Evolutionary conservation across 495 filamentous ascomycete genomes (phyloP).

Genomic region (Lepraria neglecta): DNA sequence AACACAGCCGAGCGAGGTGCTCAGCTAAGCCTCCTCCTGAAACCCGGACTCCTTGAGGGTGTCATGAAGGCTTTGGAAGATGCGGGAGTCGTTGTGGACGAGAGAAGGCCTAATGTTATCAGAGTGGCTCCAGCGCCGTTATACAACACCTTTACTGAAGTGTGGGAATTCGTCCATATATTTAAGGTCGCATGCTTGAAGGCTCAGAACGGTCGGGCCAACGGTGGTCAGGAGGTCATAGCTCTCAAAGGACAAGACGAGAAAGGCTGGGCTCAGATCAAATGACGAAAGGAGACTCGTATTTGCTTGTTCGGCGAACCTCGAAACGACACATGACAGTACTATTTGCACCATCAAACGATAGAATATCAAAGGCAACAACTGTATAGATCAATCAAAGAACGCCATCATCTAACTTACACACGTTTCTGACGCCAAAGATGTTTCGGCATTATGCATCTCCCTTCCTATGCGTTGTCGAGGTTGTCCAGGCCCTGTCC

Average conservation of each 20-base stretch:
- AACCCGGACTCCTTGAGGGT: conserved; percentile 57
- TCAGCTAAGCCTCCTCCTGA: conserved; percentile 73
- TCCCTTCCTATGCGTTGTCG: background rate
- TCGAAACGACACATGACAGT: background rate
- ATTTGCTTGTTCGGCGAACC: background rate
- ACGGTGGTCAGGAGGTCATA: conserved; percentile 8
- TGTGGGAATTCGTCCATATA: conserved; percentile 66
- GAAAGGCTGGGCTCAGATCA: conserved; percentile 22
- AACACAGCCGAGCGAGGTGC: conserved; percentile 70
- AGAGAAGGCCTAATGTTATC: conserved; percentile 84
- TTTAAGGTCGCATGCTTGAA: conserved; percentile 47
- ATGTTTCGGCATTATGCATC: background rate
- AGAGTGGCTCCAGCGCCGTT: conserved; percentile 86
- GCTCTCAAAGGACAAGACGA: conserved; percentile 13
- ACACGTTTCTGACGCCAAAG: background rate
- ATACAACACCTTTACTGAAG: conserved; percentile 80
- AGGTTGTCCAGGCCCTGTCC: background rate
- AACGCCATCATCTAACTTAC: background rate
- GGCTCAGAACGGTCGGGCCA: conserved; percentile 4
- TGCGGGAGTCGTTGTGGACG: conserved; percentile 73
- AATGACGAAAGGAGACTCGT: background rate
- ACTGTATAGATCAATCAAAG: background rate
- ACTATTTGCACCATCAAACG: background rate
- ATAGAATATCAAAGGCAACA: background rate
- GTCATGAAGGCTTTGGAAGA: conserved; percentile 65